A percentile compares a stretch with the other conserved stretches of the same genome.
Evolutionary conservation across 2,329 filamentous ascomycete genomes (phyloP).

Genomic region (Pestalotiopsis sp.): DNA sequence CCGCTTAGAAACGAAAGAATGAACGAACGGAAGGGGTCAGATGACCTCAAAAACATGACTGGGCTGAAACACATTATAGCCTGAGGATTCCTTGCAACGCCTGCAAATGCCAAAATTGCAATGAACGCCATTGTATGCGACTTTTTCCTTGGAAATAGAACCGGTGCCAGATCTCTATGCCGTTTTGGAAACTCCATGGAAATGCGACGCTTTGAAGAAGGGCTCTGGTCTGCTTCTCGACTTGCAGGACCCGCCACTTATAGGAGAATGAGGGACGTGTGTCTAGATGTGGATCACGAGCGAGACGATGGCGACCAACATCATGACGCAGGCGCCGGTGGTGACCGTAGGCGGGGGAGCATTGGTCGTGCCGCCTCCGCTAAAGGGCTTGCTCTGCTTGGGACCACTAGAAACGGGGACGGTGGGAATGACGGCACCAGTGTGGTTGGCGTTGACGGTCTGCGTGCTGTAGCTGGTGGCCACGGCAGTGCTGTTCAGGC

Average conservation of each 20-base stretch:
- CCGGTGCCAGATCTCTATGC: background rate
- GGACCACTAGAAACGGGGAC: background rate
- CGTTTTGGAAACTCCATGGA: background rate
- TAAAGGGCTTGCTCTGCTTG: background rate
- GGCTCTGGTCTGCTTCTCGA: background rate
- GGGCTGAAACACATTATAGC: background rate
- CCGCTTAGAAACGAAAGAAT: background rate
- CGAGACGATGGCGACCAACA: conserved; percentile 20
- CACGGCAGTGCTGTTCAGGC: background rate
- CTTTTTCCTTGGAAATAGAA: background rate
- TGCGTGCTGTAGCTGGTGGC: conserved; percentile 4
- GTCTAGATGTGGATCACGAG: background rate
- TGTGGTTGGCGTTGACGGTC: background rate
- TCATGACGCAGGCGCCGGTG: conserved; percentile 19
- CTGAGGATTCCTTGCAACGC: background rate
- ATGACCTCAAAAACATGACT: background rate
- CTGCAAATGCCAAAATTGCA: background rate
- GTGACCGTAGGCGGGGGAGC: background rate
- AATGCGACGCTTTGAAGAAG: background rate
- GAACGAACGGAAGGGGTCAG: background rate
- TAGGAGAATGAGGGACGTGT: background rate
- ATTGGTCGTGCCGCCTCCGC: background rate
- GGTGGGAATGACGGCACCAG: conserved; percentile 2
- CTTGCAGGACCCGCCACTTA: background rate
- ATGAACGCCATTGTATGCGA: background rate